Evolutionary conservation across 306 rosid species (phyloP).

Genomic region (Trichosanthes cucumerina): DNA sequence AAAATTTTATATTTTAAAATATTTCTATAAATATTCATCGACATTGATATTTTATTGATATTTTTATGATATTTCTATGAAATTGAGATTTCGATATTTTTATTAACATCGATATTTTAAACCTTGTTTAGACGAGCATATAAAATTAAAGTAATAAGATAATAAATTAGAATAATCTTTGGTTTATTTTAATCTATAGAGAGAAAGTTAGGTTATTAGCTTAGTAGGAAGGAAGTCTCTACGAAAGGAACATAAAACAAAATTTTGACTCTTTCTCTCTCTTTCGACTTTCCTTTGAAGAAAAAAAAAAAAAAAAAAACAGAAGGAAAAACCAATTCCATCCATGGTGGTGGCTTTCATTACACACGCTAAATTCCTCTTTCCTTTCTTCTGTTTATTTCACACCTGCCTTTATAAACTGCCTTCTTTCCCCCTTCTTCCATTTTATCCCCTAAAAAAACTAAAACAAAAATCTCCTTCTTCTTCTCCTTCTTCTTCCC

Average conservation of each 20-base stretch:
- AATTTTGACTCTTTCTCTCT: background rate
- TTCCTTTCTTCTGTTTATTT: conserved; percentile 10
- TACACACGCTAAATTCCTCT: conserved; percentile 18
- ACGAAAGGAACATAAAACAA: conserved; percentile 7
- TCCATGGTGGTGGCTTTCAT: conserved; percentile 8
- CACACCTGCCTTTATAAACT: background rate
- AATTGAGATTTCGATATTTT: no score
- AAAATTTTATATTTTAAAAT: no score
- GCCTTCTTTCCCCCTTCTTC: background rate
- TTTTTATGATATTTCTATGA: no score
- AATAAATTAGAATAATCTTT: no score
- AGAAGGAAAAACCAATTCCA: background rate
- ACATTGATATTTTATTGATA: no score
- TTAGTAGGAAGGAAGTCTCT: conserved; percentile 19
- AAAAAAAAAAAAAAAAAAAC: no score
- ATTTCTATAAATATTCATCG: no score
- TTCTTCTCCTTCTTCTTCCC: background rate
- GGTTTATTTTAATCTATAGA: background rate
- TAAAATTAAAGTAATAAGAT: no score
- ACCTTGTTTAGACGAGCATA: no score
- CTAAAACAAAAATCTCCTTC: background rate
- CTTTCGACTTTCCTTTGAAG: background rate
- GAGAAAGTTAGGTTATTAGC: background rate
- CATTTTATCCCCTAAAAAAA: background rate
- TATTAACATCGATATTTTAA: no score